Conservation (phyloP, 2,329 filamentous ascomycete genomes). For the Acrocalymma vagum region DNA sequence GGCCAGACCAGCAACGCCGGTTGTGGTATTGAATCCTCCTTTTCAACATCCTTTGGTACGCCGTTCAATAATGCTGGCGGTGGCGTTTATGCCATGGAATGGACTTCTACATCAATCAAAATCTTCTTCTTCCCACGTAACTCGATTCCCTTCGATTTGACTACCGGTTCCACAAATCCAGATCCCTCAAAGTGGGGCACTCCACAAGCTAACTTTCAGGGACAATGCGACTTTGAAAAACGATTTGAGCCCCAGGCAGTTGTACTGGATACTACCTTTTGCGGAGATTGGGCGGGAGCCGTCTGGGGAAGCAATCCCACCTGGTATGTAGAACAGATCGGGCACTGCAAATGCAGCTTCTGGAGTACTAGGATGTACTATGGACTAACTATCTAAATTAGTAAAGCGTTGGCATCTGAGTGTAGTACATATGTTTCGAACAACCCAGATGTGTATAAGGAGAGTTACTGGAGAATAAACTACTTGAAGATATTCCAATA, state of each 20-base stretch:
- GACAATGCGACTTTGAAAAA: slow-evolving; percentile 36
- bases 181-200: slow-evolving; percentile 70
- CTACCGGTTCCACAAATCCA: slow-evolving; percentile 50
- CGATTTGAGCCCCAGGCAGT: slow-evolving; percentile 76
- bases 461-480: slow-evolving; percentile 52
- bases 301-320: slow-evolving; percentile 10
- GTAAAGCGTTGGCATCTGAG: slow-evolving; percentile 31
- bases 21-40: slow-evolving; percentile 17
- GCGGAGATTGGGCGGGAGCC: slow-evolving; percentile 49
- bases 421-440: slow-evolving; percentile 29
- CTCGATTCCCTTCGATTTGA: slow-evolving; percentile 60
- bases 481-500: slow-evolving; percentile 45
- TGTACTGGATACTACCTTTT: slow-evolving; percentile 82
- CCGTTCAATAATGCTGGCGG: slow-evolving; percentile 41
- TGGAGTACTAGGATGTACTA: slow-evolving; percentile 1
- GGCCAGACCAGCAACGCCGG: slow-evolving; percentile 23
- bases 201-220: slow-evolving; percentile 71
- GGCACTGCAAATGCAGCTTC: neutral
- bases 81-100: slow-evolving; percentile 57
- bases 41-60: slow-evolving; percentile 22
- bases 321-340: no score
- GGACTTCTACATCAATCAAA: slow-evolving; percentile 73
- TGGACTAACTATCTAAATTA: slow-evolving; percentile 53
- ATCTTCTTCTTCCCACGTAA: slow-evolving; percentile 81
- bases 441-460: slow-evolving; percentile 24